Evolutionary conservation across 495 filamentous ascomycete genomes (phyloP).

Genomic region (Neurospora intermedia): DNA sequence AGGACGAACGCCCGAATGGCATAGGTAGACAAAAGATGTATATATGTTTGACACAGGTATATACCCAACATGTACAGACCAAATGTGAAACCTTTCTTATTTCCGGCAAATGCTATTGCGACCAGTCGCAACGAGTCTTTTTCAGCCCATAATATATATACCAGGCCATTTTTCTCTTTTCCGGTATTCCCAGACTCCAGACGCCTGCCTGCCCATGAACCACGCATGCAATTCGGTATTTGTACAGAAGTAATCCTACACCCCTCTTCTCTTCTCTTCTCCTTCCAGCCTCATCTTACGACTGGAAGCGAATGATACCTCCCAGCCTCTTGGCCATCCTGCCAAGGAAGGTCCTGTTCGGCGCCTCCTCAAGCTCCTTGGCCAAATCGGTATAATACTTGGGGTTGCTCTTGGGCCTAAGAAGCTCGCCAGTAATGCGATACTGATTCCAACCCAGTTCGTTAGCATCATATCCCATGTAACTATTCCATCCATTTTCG

Average conservation of each 20-base stretch:
- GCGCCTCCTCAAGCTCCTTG: constrained; percentile 62
- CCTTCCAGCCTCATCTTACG: background rate
- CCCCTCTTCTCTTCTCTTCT: too few relatives aligned
- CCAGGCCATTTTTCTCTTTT: background rate
- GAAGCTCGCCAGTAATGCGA: constrained; percentile 47
- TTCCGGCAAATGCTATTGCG: background rate
- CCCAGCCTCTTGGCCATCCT: constrained; percentile 46
- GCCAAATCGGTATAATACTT: constrained; percentile 65
- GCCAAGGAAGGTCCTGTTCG: constrained; percentile 46
- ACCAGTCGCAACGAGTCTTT: background rate
- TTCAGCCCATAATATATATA: background rate
- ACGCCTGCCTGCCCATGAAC: background rate
- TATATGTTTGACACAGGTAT: background rate
- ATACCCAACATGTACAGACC: background rate
- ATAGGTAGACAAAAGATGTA: background rate
- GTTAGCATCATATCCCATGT: background rate
- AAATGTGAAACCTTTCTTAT: background rate
- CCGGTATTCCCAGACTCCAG: background rate
- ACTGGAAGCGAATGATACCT: constrained; percentile 52
- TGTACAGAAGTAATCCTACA: constrained; percentile 6
- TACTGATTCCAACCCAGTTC: constrained; percentile 35
- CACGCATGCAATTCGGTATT: constrained; percentile 1
- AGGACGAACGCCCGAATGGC: background rate
- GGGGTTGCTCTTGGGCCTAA: constrained; percentile 63
- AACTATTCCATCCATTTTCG: background rate